Evolutionary conservation across 768 basidiomycete genomes (phyloP), one percentile per base, ranked within the genome.

Genomic region (Leucocoprinus sp.): DNA sequence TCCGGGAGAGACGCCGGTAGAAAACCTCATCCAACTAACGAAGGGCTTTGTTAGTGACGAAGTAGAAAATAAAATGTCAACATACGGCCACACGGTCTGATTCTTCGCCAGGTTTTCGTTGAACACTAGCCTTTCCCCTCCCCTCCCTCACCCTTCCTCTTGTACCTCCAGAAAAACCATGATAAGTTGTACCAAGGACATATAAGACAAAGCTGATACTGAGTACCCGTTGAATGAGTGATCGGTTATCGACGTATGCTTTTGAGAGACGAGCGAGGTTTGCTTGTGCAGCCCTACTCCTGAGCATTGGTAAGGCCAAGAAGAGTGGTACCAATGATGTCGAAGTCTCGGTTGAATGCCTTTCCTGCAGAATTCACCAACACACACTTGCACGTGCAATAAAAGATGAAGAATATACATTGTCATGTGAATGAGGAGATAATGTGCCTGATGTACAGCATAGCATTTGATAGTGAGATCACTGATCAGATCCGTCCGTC

Each of bases 11-110:
- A 7, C 91, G 78, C 50, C 80, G 74, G 57, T 92, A 93, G 67
- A 98, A 98, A 15, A 89, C 60, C 1, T 86, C 86, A 61, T 97
- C 95, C n/a, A 95, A 84, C 83, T 92, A 55, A 11, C 23, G 36
- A 48, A 35, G 27, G 35, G 24, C 15, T 11, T 31, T 4, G 39
- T 26, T 26, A 41, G 39, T 35, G 22, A 37, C 39, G 31, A 24
- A 36, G 38, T 19, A 39, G 29, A 38, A 17, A 26, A 24, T 18
- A 5, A 9, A 37, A 43, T 8, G 28, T 38, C 18, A 29, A 64
- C 80, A 59, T 52, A 88, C 88, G 24, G 85, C 85, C 26, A 90
- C 87, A 50, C 75, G 72, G 4, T 75, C 65, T 19, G 73, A 63
- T 55, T 72, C 78, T 24, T 64, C 49, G 11, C 35, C 44, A 6